Conservation (phyloP, 2,329 filamentous ascomycete species). For the Mycocentrospora acerina region DNA sequence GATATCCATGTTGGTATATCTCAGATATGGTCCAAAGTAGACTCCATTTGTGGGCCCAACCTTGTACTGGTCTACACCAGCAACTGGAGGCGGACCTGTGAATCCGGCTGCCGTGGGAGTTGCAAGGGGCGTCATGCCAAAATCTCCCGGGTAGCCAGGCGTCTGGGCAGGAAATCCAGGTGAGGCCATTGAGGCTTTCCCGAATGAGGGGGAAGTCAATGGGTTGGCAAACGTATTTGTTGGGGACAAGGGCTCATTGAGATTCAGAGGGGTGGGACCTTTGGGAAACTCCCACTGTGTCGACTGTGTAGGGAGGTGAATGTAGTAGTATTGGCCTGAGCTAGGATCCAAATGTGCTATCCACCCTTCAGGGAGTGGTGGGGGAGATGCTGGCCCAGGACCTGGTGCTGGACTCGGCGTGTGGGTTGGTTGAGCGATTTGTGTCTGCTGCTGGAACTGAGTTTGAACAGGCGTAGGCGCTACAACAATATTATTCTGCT, state of each 20-base stretch:
- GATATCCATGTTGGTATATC: constrained; percentile 96
- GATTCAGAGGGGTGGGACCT: constrained; percentile 83
- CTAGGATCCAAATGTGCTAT: constrained; percentile 94
- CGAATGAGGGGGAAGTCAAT: constrained; percentile 50
- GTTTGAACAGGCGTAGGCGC: constrained; percentile 35
- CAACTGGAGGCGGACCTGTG: constrained; percentile 80
- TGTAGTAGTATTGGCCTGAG: constrained; percentile 98
- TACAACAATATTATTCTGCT: constrained; percentile 34
- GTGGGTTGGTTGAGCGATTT: constrained; percentile 25
- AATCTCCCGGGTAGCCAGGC: constrained; percentile 81
- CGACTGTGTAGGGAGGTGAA: constrained; percentile 89
- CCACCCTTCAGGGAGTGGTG: constrained; percentile 95
- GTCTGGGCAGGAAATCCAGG: constrained; percentile 82
- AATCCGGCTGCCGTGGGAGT: constrained; percentile 81
- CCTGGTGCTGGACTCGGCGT: constrained; percentile 53
- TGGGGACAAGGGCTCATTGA: constrained; percentile 84
- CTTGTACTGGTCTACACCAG: constrained; percentile 92
- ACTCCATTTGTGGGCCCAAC: constrained; percentile 92
- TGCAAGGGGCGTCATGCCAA: constrained; percentile 73
- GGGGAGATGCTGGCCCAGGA: constrained; percentile 76
- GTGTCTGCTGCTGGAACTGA: constrained; percentile 25
- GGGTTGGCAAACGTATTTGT: constrained; percentile 57
- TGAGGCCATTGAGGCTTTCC: constrained; percentile 68
- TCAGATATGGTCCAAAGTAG: constrained; percentile 94
- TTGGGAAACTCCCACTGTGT: constrained; percentile 99